Evolutionary conservation across 768 basidiomycete species (phyloP).

Genomic region (Lactifluus rugatus): DNA sequence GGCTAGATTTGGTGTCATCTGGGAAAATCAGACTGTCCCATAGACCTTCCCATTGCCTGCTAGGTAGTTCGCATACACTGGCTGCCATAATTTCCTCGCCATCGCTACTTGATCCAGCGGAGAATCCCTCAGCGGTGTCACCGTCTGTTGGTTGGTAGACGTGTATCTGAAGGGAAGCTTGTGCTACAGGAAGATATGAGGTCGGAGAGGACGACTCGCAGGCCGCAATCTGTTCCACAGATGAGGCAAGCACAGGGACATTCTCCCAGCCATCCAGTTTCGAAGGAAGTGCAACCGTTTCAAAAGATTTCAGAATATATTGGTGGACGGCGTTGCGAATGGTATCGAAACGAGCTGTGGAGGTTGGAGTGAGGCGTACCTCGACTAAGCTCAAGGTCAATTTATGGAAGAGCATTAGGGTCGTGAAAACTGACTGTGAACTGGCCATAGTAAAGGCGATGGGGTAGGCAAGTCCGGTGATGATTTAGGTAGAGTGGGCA

Average conservation of each 20-base stretch:
- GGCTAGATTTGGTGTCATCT: constrained; percentile 71
- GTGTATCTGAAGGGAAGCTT: constrained; percentile 67
- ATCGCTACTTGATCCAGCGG: constrained; percentile 42
- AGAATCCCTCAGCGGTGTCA: constrained; percentile 66
- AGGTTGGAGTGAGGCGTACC: constrained; percentile 59
- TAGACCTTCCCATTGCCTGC: constrained; percentile 73
- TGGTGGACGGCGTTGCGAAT: constrained; percentile 54
- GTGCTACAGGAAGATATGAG: constrained; percentile 41
- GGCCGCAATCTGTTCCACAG: constrained; percentile 68
- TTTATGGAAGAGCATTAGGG: not conserved
- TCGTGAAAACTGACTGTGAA: constrained; percentile 42
- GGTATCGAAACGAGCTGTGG: constrained; percentile 67
- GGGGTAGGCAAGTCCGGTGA: constrained; percentile 10
- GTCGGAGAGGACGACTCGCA: constrained; percentile 57
- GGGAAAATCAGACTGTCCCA: constrained; percentile 90
- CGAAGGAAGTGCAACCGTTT: constrained; percentile 61
- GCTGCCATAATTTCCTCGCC: constrained; percentile 79
- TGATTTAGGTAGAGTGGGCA: constrained; percentile 9
- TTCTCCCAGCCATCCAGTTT: constrained; percentile 73
- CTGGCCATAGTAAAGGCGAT: constrained; percentile 40
- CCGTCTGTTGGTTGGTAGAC: constrained; percentile 74
- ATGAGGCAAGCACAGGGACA: constrained; percentile 54
- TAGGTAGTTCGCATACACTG: constrained; percentile 82
- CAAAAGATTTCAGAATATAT: constrained; percentile 47
- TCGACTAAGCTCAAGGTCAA: constrained; percentile 47